Evolutionary conservation across 352 stramenopile genomes (phyloP).

Genomic region (Elongisporangium anandrum): DNA sequence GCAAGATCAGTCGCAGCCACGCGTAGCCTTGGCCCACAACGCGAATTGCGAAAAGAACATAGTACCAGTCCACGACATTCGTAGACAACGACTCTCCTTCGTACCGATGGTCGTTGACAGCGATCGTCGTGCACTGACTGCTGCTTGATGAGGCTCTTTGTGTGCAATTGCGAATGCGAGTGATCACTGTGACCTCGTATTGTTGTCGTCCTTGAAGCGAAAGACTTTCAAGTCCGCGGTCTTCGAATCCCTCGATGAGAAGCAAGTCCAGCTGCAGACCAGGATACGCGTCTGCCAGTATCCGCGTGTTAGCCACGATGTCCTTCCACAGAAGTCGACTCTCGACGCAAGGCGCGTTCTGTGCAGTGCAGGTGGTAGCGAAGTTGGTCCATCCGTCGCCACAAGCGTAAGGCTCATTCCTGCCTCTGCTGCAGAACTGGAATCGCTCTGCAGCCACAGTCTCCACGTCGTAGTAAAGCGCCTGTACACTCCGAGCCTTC

Average conservation of each 20-base stretch:
- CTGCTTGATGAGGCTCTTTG: no score
- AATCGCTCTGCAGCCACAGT: not conserved
- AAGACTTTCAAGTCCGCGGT: not conserved
- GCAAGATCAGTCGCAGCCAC: not conserved
- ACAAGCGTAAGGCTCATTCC: not conserved
- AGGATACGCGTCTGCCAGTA: not conserved
- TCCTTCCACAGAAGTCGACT: not conserved
- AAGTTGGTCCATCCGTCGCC: not conserved
- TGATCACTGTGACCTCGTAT: not conserved
- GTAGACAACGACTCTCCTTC: not conserved
- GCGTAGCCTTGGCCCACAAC: not conserved
- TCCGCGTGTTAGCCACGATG: not conserved
- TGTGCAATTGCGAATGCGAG: not conserved
- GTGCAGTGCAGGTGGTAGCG: not conserved
- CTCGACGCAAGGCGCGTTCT: not conserved
- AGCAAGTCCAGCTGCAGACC: not conserved
- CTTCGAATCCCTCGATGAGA: not conserved
- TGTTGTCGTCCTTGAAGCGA: not conserved
- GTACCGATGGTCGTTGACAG: not conserved
- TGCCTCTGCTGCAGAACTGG: not conserved
- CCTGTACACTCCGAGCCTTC: not conserved
- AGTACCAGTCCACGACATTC: not conserved
- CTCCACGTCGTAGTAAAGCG: not conserved
- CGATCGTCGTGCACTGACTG: not conserved
- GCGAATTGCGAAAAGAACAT: not conserved